Evolutionary conservation across 148 eudicot genomes (phyloP), one percentile per base, ranked within the genome.

Genomic region (Cornus controversa): DNA sequence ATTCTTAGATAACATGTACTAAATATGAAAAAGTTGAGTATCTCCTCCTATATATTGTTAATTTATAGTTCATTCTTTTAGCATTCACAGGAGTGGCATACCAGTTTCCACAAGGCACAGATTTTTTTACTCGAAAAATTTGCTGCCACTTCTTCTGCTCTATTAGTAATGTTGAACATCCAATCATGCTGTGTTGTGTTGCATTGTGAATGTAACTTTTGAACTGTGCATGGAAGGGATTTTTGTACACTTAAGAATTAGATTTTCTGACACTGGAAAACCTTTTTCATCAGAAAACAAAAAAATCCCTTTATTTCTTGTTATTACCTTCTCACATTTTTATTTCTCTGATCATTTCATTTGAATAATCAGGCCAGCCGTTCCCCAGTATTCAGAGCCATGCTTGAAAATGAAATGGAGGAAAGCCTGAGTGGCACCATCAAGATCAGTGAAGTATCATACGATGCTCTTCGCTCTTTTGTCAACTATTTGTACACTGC

Each of bases 341-440:
- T 74, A 74, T 74, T 34, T 24, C 70, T 70, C n/a, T 65, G 24
- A 58, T 57, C 23, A 26, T 75, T 57, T 54, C 36, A 60, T 4
- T 4, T 62, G 50, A 18, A n/a, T 70, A 57, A 4, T 29, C 87
- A 93, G 98, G 88, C 90, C 69, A 88, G 88, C 78, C 90, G 97
- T 16, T 94, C 98, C 13, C 98, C 98, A 23, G 98, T 94, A 27
- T 94, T 94, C 85, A 86, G 82, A 80, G 98, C 94, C 60, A 94
- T 94, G 98, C 90, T 94, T 18, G 97, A 94, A 83, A 90, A 66
- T 63, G 91, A 94, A 71, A 94, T 94, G 98, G 90, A 89, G 77
- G 98, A 91, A 80, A 90, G 94, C 80, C 85, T 89, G 23, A 94
- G 94, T 75, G 96, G 98, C 26, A 92, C 94, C 66, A 90, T 94